phyloP scores from a whole-genome alignment of 140 eudicot genomes.

The Cichorium intybus region DNA sequence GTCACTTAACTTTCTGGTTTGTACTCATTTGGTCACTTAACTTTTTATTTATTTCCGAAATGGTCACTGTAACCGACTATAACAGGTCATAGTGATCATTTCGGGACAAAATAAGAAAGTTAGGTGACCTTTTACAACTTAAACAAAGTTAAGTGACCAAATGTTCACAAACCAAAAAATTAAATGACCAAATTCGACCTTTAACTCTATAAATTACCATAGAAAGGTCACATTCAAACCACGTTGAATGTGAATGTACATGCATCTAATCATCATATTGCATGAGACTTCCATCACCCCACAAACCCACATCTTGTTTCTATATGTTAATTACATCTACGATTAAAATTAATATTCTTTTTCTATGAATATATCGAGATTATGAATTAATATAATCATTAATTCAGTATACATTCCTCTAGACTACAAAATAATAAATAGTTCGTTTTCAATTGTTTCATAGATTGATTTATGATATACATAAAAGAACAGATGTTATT shows the following conservation, averaged over 20 bases:
- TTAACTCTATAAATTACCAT: not conserved
- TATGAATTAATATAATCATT: slow-evolving; percentile 5
- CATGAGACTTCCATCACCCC: slow-evolving; percentile 28
- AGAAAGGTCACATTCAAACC: slow-evolving; percentile 29
- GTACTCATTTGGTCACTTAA: no score
- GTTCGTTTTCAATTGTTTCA: slow-evolving; percentile 18
- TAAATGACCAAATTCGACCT: no score
- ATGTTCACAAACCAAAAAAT: no score
- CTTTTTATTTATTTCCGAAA: no score
- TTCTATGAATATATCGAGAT: slow-evolving; percentile 1
- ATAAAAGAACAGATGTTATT: not conserved
- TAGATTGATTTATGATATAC: not conserved
- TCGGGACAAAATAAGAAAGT: no score
- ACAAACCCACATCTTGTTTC: slow-evolving; percentile 18
- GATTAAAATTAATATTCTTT: slow-evolving; percentile 9
- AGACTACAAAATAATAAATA: slow-evolving; percentile 6
- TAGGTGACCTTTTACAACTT: no score
- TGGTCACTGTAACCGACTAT: no score
- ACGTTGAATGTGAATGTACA: slow-evolving; percentile 22
- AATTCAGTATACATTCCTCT: slow-evolving; percentile 11
- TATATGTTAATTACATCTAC: slow-evolving; percentile 1
- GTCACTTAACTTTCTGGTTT: no score
- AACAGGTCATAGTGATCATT: no score
- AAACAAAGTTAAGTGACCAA: no score
- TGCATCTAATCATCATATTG: slow-evolving; percentile 26